Evolutionary conservation across 2,329 filamentous ascomycete genomes (phyloP), one percentile per base, ranked within the genome.

Genomic region (Aureobasidium sp.): DNA sequence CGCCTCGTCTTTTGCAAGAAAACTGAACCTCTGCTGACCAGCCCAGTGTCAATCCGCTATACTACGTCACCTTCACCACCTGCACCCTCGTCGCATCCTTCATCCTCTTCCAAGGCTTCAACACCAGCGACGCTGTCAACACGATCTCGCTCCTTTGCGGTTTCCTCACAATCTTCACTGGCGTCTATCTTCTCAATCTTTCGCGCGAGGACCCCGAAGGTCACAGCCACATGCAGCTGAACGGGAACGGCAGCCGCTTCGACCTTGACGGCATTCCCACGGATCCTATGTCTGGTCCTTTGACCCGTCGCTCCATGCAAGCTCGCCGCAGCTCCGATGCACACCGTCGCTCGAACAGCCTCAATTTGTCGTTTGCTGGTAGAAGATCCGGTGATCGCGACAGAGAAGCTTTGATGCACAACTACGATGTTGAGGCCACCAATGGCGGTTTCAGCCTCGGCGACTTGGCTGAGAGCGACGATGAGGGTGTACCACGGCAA

Each of bases 31-130:
- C 34, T 37, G 27, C 44, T 55, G 42, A 59, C 34, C 20, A 47
- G 15, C 42, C 41, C 69, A 96, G 91, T 72, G 92, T 97, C 62
- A 97, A 97, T 72, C 92, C 92, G 7, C 83, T 97, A 29, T 97
- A 97, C 80, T 97, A 97, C 75, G 93, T 97, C 59, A 96, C 91
- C 2, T 97, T 97, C 74, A 97, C 93, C 2, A 97, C 93, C 0
- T 91, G 89, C 64, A 97, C 93, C 8, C 86, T 97, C 46, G 88
- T 90, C 74, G 93, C 93, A 62, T 97, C 93, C 1, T 97, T 97
- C 74, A 95, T 97, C 71, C 87, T 97, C 57, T 97, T 96, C 79
- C 86, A 87, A 69, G 93, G 93, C 63, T 97, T 97, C 82, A 97
- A 97, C 76, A 97, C 93, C 4, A 90, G 90, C 53, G 90, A 96